Base-by-base conservation (phyloP, 2,329 filamentous ascomycete genomes). In the Pseudopithomyces chartarum region DNA sequence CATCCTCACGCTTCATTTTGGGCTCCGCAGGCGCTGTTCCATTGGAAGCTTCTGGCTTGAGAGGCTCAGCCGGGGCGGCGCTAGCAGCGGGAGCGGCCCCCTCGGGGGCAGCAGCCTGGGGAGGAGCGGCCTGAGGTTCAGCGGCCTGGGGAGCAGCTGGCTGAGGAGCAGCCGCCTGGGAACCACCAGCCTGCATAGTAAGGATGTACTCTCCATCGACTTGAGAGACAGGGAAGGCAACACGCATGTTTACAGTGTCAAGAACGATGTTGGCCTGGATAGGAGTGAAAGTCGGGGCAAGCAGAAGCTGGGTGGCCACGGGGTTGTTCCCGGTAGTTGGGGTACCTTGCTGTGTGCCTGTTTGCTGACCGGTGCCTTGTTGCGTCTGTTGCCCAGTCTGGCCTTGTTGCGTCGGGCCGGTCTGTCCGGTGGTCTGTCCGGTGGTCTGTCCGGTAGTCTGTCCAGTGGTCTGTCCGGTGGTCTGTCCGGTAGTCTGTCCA, bases 171-270 rank as follows among this genome's bases (percentile, higher is more conserved):
- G 23, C 48, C 3, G 45, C 55, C 19, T 58, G 57, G 38, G 61
- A 59, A 29, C 60, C 52, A 15, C 47, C 56, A 11, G 60, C 60
- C 47, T 67, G 58, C 68, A 76, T 73, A 15, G 67, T 67, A 34
- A 76, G 64, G 49, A 76, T 75, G 63, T 61, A 76, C 54, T 76
- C 73, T 50, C 73, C 73, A 52, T 76, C 73, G 13, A 75, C 52
- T 50, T 73, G 69, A 54, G 63, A 54, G 50, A 76, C 72, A 0
- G 73, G 73, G 38, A 76, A 62, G 19, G 73, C 73, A 43, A 75
- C 69, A 32, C 73, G 71, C 66, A 71, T 70, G 58, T 76, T 76
- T 32, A 67, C 53, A 44, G 68, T 67, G 43, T 76, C 73, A 34
- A 76, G 65, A 26, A 75, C 67, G 7, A 72, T 66, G 23, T 73